phyloP scores from a whole-genome alignment of 257 asterid species.

The Jasminum sambac region DNA sequence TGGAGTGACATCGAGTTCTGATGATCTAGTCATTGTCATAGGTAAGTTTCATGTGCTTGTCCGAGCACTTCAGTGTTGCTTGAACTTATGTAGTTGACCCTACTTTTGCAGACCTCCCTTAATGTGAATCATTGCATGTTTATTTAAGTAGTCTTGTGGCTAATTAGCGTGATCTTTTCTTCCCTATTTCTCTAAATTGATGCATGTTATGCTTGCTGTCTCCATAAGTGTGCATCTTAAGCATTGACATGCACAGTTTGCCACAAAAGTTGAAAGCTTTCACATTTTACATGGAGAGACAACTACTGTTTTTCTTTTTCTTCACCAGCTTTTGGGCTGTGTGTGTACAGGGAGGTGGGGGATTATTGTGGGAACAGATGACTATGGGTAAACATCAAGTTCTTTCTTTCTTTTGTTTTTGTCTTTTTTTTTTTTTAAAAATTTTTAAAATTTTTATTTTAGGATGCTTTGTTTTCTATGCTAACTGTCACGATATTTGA shows the following conservation, averaged over 20 bases:
- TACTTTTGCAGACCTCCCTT: conserved; percentile 9
- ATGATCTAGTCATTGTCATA: conserved; percentile 82
- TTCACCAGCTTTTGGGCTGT: neutral
- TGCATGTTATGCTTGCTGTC: neutral
- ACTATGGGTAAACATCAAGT: neutral
- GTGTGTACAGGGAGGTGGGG: neutral
- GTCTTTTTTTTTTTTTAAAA: no score
- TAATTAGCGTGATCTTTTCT: neutral
- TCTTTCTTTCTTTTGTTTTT: neutral
- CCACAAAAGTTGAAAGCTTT: neutral
- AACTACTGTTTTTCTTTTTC: neutral
- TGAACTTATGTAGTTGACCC: conserved; percentile 16
- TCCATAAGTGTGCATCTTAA: neutral
- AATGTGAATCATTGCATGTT: conserved; percentile 14
- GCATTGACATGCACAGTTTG: neutral
- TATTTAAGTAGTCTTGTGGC: neutral
- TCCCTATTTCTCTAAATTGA: conserved; percentile 3
- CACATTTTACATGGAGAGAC: conserved; percentile 1
- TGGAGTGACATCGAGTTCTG: conserved; percentile 86
- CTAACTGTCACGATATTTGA: neutral
- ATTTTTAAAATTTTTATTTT: no score
- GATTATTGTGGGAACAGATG: neutral
- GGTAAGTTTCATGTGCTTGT: conserved; percentile 51
- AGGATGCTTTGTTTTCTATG: neutral
- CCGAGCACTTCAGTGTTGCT: conserved; percentile 18